These are phyloP conservation scores for Rhodotorula paludigena DNA, from an alignment of 768 basidiomycete species.

Conservation along the genomic window DNA sequence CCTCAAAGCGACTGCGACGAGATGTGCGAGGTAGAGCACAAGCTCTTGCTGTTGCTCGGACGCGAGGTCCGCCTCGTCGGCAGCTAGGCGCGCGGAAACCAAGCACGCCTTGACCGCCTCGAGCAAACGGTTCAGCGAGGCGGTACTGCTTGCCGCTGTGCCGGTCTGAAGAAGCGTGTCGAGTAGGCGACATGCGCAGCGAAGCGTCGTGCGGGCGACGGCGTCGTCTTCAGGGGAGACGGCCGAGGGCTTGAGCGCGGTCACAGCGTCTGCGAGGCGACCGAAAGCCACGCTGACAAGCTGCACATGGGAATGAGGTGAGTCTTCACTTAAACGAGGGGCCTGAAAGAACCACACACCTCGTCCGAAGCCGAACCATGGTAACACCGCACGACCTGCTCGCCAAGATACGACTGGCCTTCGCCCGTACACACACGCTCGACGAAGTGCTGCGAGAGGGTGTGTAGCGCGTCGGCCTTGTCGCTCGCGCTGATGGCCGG, in stretches of 20 bases:
- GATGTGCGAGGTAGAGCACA: slow-evolving; percentile 2
- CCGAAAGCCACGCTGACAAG: slow-evolving; percentile 39
- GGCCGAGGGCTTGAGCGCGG: not conserved
- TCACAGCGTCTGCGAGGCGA: slow-evolving; percentile 21
- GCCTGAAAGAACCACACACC: not conserved
- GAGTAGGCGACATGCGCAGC: slow-evolving; percentile 31
- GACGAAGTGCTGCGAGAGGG: slow-evolving; percentile 33
- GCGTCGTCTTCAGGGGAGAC: not conserved
- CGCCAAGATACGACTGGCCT: slow-evolving; percentile 35
- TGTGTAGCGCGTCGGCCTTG: slow-evolving; percentile 25
- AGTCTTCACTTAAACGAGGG: not conserved
- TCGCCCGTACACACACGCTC: slow-evolving; percentile 33
- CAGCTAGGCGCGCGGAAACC: not conserved
- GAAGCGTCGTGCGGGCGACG: slow-evolving; percentile 12
- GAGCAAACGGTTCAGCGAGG: slow-evolving; percentile 14
- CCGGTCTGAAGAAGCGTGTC: slow-evolving; percentile 25
- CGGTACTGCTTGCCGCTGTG: not conserved
- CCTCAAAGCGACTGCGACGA: slow-evolving; percentile 13
- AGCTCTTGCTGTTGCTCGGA: not conserved
- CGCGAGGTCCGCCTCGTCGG: no score
- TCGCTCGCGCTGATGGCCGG: slow-evolving; percentile 13
- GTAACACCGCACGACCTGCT: slow-evolving; percentile 38
- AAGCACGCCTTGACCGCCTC: slow-evolving; percentile 10
- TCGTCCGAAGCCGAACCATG: slow-evolving; percentile 36
- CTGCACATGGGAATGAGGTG: not conserved